Evolutionary conservation across 108 stramenopile genomes (phyloP).

Genomic region (Fistulifera solaris): DNA sequence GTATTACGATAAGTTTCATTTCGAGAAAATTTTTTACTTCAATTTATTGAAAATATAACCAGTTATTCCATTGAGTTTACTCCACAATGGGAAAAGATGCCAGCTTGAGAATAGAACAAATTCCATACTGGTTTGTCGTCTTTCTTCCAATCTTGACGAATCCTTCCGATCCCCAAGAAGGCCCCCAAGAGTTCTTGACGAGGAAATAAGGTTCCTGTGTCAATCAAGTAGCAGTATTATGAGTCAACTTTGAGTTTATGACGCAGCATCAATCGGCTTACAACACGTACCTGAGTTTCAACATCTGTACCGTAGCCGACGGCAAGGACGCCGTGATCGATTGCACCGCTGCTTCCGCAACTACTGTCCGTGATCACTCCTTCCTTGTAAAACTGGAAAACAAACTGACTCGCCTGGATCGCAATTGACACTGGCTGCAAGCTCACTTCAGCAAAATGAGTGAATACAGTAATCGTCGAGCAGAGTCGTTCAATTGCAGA

Average conservation of each 20-base stretch:
- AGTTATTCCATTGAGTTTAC: not conserved
- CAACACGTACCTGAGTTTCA: conserved; percentile 20
- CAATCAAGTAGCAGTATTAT: no score
- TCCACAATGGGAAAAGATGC: conserved; percentile 34
- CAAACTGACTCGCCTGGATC: conserved; percentile 67
- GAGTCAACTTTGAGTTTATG: not conserved
- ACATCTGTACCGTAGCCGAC: conserved; percentile 88
- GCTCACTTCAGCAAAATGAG: no score
- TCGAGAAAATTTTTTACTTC: no score
- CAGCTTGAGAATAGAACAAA: conserved; percentile 72
- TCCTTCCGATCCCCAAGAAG: conserved; percentile 81
- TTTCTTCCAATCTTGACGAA: conserved; percentile 81
- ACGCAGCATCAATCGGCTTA: not conserved
- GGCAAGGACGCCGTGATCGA: conserved; percentile 95
- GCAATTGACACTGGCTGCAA: conserved; percentile 78
- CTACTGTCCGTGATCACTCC: conserved; percentile 80
- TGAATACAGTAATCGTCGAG: no score
- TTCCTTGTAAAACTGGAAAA: conserved; percentile 91
- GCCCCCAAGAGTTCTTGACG: conserved; percentile 85
- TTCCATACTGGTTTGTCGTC: conserved; percentile 62
- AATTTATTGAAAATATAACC: no score
- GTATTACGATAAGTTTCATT: no score
- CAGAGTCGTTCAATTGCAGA: no score
- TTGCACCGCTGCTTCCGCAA: conserved; percentile 55
- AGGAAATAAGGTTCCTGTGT: conserved; percentile 48